Percentiles rank a stretch among this genome's conserved stretches.
Evolutionary conservation across 2,329 filamentous ascomycete genomes (phyloP).

Genomic region (Neoascochyta sp.): DNA sequence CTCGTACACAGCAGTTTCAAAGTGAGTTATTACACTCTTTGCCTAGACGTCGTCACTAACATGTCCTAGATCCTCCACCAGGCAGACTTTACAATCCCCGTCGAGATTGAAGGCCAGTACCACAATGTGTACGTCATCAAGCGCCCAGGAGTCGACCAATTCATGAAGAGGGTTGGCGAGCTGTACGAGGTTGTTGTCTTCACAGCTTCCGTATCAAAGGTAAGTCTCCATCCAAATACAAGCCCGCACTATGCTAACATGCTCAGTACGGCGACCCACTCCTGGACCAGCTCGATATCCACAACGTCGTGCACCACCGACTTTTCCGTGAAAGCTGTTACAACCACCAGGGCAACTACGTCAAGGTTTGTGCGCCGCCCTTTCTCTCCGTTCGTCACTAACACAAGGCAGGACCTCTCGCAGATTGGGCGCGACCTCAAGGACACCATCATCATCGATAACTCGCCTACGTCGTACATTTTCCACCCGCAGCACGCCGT

Average conservation of each 20-base stretch:
- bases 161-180: slow-evolving; percentile 98
- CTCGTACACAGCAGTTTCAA: slow-evolving; percentile 99
- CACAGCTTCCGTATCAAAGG: slow-evolving; percentile 96
- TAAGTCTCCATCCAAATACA: slow-evolving; percentile 37
- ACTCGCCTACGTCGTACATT: slow-evolving; percentile 98
- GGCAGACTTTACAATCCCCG: slow-evolving; percentile 97
- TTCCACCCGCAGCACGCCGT: slow-evolving; percentile 99
- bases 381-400: slow-evolving; percentile 1
- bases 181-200: slow-evolving; percentile 98
- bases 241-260: slow-evolving; percentile 12
- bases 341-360: slow-evolving; percentile 98
- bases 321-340: slow-evolving; percentile 98
- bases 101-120: slow-evolving; percentile 97
- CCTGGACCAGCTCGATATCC: slow-evolving; percentile 93
- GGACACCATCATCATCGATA: slow-evolving; percentile 99
- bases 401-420: slow-evolving; percentile 66
- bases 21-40: slow-evolving; percentile 49
- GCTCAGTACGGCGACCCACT: slow-evolving; percentile 88
- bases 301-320: slow-evolving; percentile 91
- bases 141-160: slow-evolving; percentile 94
- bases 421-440: slow-evolving; percentile 93
- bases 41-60: slow-evolving; percentile 9
- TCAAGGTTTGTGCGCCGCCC: slow-evolving; percentile 60
- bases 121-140: slow-evolving; percentile 99
- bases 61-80: slow-evolving; percentile 81